Evolutionary conservation across 177 flowering plant species (phyloP).

Genomic region (Tripterygium wilfordii): DNA sequence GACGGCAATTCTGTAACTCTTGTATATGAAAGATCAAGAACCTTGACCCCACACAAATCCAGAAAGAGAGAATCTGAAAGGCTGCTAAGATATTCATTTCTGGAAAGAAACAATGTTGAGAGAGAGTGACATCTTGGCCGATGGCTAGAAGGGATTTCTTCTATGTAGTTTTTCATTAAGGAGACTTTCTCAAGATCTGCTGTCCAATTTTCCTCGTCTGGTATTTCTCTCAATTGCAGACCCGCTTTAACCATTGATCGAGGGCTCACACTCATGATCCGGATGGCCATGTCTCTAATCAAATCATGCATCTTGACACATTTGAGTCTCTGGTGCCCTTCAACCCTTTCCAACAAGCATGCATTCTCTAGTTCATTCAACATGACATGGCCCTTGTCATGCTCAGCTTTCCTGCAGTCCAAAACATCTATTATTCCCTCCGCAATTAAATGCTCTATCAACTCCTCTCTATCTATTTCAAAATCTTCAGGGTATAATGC

Average conservation of each 20-base stretch:
- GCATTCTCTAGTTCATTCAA: slow-evolving; percentile 14
- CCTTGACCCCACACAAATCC: slow-evolving; percentile 10
- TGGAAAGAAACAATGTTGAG: slow-evolving; percentile 5
- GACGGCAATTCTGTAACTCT: slow-evolving; percentile 13
- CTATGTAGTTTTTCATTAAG: slow-evolving; percentile 13
- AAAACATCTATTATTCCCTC: slow-evolving; percentile 2
- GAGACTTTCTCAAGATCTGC: slow-evolving; percentile 24
- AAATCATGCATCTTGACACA: slow-evolving; percentile 10
- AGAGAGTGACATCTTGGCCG: slow-evolving; percentile 17
- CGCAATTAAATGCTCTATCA: slow-evolving; percentile 6
- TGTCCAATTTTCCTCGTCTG: slow-evolving; percentile 13
- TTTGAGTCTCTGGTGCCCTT: no score
- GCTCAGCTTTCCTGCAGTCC: background rate
- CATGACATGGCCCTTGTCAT: slow-evolving; percentile 9
- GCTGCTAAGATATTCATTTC: background rate
- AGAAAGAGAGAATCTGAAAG: slow-evolving; percentile 16
- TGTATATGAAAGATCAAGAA: slow-evolving; percentile 6
- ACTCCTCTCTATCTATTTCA: background rate
- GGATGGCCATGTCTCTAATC: slow-evolving; percentile 4
- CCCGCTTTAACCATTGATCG: slow-evolving; percentile 18
- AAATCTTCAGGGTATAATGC: slow-evolving; percentile 21
- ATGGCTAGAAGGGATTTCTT: background rate
- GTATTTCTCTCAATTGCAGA: slow-evolving; percentile 1
- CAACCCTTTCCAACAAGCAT: slow-evolving; percentile 12
- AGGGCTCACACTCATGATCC: background rate